Evolutionary conservation across 768 basidiomycete species (phyloP), one percentile per base, ranked within the genome.

Genomic region (Lactarius hengduanensis): DNA sequence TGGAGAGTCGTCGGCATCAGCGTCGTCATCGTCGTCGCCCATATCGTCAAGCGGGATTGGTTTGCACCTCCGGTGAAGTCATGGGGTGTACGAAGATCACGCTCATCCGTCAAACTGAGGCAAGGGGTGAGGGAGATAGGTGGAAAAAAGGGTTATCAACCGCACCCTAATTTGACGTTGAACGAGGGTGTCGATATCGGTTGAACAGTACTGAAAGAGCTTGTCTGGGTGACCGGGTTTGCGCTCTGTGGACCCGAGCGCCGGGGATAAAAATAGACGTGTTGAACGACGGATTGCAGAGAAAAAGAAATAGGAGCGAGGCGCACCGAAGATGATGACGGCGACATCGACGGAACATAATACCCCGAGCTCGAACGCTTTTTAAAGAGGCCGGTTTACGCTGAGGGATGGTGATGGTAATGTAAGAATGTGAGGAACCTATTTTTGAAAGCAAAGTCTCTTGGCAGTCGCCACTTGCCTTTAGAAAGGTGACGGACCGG

Each of bases 351-450:
- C 92, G 16, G 90, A 91, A 75, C 92, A 94, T 50, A 93, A 84
- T 3, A 93, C 91, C n/a, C 91, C 91, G 68, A 94, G 88, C 77
- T 93, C 91, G 73, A 92, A 92, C 0, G 92, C 91, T 74, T 93
- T 77, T 93, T 92, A 87, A 94, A 93, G 69, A 94, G 86, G 5
- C 91, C 92, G 66, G 91, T 91, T 81, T 92, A 72, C 92, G 86
- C 92, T 93, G 78, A 55, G 60, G 62, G 62, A 71, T n/a, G 62
- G 50, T 62, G 69, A 65, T 61, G 67, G 65, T 81, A 85, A 86
- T 85, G 59, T 63, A 86, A 89, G 88, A 88, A 85, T 80, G 80
- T 79, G 80, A 67, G 62, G 36, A 53, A 59, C 58, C 77, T 75
- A 77, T 75, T 74, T 65, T 65, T 67, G 71, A 73, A 53, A 73